A percentile compares a stretch with the other conserved stretches of the same genome.
phyloP scores from a whole-genome alignment of 352 stramenopile species.

The Globisporangium iwayamae region DNA sequence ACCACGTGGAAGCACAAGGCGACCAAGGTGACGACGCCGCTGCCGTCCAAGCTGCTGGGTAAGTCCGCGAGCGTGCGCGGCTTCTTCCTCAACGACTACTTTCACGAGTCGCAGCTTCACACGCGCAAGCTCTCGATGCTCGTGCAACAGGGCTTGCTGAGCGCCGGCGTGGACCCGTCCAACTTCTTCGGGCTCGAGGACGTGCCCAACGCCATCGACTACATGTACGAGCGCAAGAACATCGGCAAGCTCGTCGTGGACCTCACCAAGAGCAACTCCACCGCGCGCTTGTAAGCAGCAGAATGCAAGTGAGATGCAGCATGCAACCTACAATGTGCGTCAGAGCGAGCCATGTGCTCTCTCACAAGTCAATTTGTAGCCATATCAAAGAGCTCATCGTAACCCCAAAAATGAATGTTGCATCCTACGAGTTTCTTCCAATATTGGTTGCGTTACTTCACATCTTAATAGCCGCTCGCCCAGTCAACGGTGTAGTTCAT shows the following conservation, averaged over 20 bases:
- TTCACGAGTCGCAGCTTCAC: slow-evolving; percentile 25
- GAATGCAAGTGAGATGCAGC: slow-evolving; percentile 16
- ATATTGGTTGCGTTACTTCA: not conserved
- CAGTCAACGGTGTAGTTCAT: slow-evolving; percentile 54
- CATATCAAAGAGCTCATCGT: not conserved
- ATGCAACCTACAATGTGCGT: not conserved
- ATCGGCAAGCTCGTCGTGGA: slow-evolving; percentile 80
- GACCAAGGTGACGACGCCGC: slow-evolving; percentile 20
- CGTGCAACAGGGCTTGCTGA: slow-evolving; percentile 35
- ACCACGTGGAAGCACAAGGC: slow-evolving; percentile 43
- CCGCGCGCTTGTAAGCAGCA: slow-evolving; percentile 51
- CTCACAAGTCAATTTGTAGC: not conserved
- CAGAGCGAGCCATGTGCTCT: not conserved
- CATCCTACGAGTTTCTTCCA: not conserved
- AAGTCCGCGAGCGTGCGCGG: slow-evolving; percentile 43
- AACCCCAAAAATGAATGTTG: not conserved
- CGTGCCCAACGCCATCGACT: slow-evolving; percentile 50
- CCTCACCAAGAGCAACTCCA: slow-evolving; percentile 35
- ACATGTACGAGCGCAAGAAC: slow-evolving; percentile 54
- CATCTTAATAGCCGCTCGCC: slow-evolving; percentile 39
- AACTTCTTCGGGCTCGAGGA: slow-evolving; percentile 46
- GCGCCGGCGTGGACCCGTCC: slow-evolving; percentile 35
- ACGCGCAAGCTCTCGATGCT: slow-evolving; percentile 41
- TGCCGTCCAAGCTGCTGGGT: slow-evolving; percentile 35
- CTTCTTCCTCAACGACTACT: slow-evolving; percentile 44